These are phyloP conservation scores for Erodium moschatum DNA, from an alignment of 441 rosid species.

Conservation along the genomic window DNA sequence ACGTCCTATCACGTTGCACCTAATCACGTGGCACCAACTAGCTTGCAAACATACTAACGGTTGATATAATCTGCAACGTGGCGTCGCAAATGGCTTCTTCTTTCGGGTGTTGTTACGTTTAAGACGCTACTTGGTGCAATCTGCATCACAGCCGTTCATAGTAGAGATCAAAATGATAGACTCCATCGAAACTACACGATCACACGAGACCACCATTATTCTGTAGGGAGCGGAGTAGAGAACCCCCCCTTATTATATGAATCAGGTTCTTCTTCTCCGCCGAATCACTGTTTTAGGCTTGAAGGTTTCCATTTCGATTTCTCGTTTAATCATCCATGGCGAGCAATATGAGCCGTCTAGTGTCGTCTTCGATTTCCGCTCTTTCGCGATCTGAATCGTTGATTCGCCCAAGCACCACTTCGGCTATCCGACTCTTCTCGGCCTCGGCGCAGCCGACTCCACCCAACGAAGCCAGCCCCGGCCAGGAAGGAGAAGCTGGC, in stretches of 20 bases:
- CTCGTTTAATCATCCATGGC: neutral
- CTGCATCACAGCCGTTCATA: neutral
- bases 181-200: too few species aligned
- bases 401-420: neutral
- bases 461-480: neutral
- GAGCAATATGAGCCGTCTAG: conserved; percentile 6
- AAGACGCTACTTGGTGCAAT: neutral
- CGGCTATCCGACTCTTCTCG: conserved; percentile 3
- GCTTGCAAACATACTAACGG: neutral
- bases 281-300: neutral
- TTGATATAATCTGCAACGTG: neutral
- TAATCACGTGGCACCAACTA: neutral
- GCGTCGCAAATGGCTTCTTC: neutral
- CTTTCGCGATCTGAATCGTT: neutral
- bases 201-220: neutral
- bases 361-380: neutral
- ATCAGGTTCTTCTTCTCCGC: neutral
- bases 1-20: neutral
- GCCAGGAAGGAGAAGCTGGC: conserved; percentile 2
- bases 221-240: neutral
- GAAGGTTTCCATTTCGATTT: neutral
- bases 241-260: neutral
- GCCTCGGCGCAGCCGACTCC: neutral
- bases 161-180: neutral
- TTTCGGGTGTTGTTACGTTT: neutral